phyloP scores from a whole-genome alignment of 1,284 basidiomycete species.

The Tremellales sp. region DNA sequence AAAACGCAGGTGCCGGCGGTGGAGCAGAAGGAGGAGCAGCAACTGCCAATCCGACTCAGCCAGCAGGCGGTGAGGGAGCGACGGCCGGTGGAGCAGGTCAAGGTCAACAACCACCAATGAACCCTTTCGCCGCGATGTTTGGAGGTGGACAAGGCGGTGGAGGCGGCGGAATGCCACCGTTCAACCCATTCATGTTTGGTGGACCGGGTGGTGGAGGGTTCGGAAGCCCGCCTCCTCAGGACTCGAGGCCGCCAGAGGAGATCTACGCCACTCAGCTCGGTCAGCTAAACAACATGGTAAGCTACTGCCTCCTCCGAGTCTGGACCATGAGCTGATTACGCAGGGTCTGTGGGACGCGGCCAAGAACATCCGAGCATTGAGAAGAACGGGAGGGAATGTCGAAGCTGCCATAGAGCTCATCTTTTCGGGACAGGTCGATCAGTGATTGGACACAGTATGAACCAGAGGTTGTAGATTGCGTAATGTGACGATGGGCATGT shows the following conservation, averaged over 20 bases:
- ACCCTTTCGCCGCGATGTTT: not conserved
- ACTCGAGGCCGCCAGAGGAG: constrained; percentile 75
- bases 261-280: constrained; percentile 76
- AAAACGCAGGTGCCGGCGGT: constrained; percentile 8
- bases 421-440: constrained; percentile 57
- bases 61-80: constrained; percentile 13
- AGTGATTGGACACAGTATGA: too few species aligned
- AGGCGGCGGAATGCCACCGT: constrained; percentile 23
- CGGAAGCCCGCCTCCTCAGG: constrained; percentile 43
- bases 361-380: constrained; percentile 82
- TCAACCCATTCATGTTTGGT: constrained; percentile 53
- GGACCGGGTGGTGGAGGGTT: constrained; percentile 26
- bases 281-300: constrained; percentile 47
- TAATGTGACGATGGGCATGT: too few species aligned
- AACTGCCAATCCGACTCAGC: constrained; percentile 3
- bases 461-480: not conserved
- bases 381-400: constrained; percentile 83
- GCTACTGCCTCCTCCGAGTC: constrained; percentile 5
- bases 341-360: constrained; percentile 80
- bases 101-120: constrained; percentile 3
- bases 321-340: not conserved
- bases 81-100: constrained; percentile 10
- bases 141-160: constrained; percentile 15
- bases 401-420: constrained; percentile 88
- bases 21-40: too few species aligned